Evolutionary conservation across 331 rosid genomes (phyloP).

Genomic region (Acacia pycnantha): DNA sequence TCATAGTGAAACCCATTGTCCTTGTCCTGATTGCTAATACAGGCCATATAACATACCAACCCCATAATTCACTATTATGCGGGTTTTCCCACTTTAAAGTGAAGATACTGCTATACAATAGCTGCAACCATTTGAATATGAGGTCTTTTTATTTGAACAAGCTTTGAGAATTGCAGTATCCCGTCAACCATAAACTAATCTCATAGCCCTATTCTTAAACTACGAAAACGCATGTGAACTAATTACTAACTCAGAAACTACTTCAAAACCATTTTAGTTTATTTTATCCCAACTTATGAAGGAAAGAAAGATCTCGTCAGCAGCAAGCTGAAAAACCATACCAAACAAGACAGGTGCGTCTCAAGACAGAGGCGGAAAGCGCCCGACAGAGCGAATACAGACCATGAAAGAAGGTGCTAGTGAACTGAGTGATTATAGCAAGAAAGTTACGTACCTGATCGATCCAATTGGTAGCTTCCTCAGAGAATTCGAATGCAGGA

Average conservation of each 20-base stretch:
- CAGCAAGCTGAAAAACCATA: background rate
- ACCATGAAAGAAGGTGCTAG: background rate
- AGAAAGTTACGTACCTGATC: slow-evolving; percentile 44
- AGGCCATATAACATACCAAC: background rate
- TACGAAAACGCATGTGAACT: background rate
- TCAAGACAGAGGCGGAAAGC: background rate
- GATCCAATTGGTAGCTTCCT: slow-evolving; percentile 64
- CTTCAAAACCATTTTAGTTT: background rate
- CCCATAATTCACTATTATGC: background rate
- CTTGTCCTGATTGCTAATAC: background rate
- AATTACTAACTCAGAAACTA: background rate
- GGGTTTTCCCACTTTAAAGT: background rate
- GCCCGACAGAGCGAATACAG: background rate
- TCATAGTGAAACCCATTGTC: background rate
- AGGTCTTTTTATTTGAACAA: background rate
- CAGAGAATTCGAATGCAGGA: slow-evolving; percentile 70
- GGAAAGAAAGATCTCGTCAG: background rate
- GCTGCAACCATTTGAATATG: background rate
- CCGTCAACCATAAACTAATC: background rate
- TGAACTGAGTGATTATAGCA: background rate
- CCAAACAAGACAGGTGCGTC: background rate
- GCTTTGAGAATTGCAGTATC: background rate
- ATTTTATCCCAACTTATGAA: background rate
- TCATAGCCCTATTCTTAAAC: background rate
- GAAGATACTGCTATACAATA: background rate